A percentile compares a stretch with the other conserved stretches of the same genome.
phyloP scores from a whole-genome alignment of 495 filamentous ascomycete genomes.

The Penicillium cinerascens region DNA sequence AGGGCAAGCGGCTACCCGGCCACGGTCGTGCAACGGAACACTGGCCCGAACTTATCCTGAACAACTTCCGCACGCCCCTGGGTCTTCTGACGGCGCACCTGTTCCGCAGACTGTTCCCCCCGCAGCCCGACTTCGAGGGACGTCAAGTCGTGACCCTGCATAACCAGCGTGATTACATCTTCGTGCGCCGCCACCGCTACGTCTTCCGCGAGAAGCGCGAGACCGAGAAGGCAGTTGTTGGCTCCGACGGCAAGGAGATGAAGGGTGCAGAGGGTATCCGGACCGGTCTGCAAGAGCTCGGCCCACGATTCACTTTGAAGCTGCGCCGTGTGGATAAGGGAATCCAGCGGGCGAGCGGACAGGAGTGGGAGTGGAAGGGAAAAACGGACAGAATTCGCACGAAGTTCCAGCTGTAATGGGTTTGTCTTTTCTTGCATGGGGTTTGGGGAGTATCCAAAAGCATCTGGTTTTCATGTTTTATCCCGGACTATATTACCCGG shows the following conservation, averaged over 20 bases:
- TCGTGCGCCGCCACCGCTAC: constrained; percentile 85
- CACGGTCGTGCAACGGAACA: constrained; percentile 88
- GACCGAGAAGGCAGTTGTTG: constrained; percentile 84
- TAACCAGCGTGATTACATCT: constrained; percentile 96
- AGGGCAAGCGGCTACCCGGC: constrained; percentile 76
- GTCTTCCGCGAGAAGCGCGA: constrained; percentile 82
- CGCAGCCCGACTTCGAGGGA: constrained; percentile 75
- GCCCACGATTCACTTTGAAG: constrained; percentile 82
- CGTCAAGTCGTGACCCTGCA: constrained; percentile 88
- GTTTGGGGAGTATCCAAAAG: constrained; percentile 31
- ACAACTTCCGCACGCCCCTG: constrained; percentile 91
- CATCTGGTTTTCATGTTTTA: constrained; percentile 3
- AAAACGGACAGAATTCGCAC: constrained; percentile 91
- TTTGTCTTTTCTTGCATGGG: constrained; percentile 19
- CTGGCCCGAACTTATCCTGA: constrained; percentile 89
- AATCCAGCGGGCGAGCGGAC: constrained; percentile 73
- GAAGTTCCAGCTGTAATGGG: constrained; percentile 75
- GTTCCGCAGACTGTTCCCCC: constrained; percentile 79
- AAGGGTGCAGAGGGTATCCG: constrained; percentile 77
- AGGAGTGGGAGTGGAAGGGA: constrained; percentile 94
- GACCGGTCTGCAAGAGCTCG: constrained; percentile 80
- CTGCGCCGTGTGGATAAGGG: constrained; percentile 88
- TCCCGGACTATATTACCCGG: constrained; percentile 7
- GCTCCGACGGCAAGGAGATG: constrained; percentile 80
- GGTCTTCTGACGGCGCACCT: constrained; percentile 85